Evolutionary conservation across 345 rosid genomes (phyloP).

Genomic region (Moricandia arvensis): DNA sequence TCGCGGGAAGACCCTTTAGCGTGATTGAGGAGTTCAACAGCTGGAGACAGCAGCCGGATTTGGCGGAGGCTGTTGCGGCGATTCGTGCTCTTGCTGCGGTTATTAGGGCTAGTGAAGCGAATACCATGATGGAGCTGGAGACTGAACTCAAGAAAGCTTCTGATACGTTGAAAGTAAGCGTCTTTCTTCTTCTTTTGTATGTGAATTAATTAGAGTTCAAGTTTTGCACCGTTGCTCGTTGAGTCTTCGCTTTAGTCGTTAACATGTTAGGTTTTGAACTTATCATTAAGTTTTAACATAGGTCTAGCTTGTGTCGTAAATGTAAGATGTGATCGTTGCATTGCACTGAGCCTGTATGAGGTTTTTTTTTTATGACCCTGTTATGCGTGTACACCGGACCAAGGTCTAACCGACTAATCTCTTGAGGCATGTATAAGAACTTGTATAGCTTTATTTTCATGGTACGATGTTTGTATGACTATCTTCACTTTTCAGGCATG

Average conservation of each 20-base stretch:
- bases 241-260: too few species aligned
- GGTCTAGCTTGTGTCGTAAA: neutral
- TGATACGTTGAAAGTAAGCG: conserved; percentile 47
- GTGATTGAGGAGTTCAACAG: conserved; percentile 76
- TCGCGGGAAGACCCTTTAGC: conserved; percentile 50
- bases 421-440: too few species aligned
- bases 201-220: too few species aligned
- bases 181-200: neutral
- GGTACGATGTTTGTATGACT: neutral
- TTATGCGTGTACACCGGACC: too few species aligned
- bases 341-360: neutral
- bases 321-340: neutral
- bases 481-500: conserved; percentile 41
- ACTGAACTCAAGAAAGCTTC: conserved; percentile 90
- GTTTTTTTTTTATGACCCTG: too few species aligned
- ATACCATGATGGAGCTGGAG: conserved; percentile 97
- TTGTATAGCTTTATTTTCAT: conserved; percentile 32
- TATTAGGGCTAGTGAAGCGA: conserved; percentile 75
- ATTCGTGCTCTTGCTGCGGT: conserved; percentile 87
- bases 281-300: too few species aligned
- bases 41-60: conserved; percentile 89
- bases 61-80: conserved; percentile 97
- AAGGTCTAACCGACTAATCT: too few species aligned
- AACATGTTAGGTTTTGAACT: too few species aligned
- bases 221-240: too few species aligned